Evolutionary conservation across 2,329 filamentous ascomycete genomes (phyloP).

Genomic region (Blumeria graminis): DNA sequence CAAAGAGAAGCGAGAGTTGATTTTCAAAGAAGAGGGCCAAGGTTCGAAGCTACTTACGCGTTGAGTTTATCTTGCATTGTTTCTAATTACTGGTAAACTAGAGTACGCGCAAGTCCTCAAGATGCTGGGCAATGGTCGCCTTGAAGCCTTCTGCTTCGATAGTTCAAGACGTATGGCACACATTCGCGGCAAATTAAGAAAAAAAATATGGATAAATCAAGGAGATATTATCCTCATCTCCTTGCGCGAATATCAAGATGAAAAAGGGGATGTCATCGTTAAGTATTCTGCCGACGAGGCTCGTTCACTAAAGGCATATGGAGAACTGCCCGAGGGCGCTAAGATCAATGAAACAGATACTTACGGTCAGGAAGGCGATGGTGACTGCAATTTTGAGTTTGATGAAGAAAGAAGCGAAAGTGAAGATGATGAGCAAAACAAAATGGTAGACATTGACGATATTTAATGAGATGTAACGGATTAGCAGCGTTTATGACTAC

Average conservation of each 20-base stretch:
- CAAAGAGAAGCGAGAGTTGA: constrained; percentile 95
- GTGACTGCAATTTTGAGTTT: constrained; percentile 96
- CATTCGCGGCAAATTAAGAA: constrained; percentile 87
- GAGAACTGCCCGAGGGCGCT: constrained; percentile 85
- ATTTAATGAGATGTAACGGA: constrained; percentile 33
- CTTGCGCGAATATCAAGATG: constrained; percentile 78
- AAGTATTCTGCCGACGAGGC: constrained; percentile 96
- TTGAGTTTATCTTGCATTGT: too few species aligned
- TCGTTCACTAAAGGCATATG: constrained; percentile 83
- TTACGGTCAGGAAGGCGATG: constrained; percentile 73
- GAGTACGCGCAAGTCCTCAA: constrained; percentile 75
- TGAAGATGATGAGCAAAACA: constrained; percentile 32
- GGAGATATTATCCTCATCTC: constrained; percentile 80
- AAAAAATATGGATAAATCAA: constrained; percentile 99
- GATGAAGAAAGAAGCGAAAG: constrained; percentile 61
- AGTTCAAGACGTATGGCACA: constrained; percentile 67
- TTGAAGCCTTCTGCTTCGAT: constrained; percentile 83
- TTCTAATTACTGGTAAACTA: constrained; percentile 11
- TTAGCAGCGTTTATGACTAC: too few species aligned
- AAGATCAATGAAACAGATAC: constrained; percentile 99
- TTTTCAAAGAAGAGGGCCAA: constrained; percentile 97
- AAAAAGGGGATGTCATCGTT: constrained; percentile 80
- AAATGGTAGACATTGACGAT: constrained; percentile 87
- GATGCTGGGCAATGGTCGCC: constrained; percentile 87
- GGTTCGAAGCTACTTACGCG: constrained; percentile 19